phyloP scores from a whole-genome alignment of 2,329 filamentous ascomycete genomes.

The Aspergillus luchuensis region DNA sequence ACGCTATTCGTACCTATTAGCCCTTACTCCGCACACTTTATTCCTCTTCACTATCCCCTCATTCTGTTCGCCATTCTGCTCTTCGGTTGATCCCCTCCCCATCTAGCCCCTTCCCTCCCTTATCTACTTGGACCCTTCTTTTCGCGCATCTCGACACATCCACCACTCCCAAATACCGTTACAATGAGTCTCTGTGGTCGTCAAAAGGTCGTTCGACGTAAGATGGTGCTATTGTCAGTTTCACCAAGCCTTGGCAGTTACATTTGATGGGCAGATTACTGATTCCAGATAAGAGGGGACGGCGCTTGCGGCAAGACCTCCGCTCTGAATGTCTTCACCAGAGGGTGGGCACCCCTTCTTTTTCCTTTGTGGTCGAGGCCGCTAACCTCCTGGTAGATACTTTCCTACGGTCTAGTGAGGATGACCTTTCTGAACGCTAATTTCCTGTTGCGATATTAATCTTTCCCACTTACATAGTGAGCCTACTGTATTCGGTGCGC shows the following conservation, averaged over 20 bases:
- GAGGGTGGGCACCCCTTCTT: constrained; percentile 62
- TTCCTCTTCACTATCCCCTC: not conserved
- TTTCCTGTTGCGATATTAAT: constrained; percentile 24
- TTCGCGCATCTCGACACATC: constrained; percentile 11
- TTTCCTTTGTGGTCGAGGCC: constrained; percentile 6
- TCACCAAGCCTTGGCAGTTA: not conserved
- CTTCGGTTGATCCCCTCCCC: constrained; percentile 3
- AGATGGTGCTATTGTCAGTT: constrained; percentile 83
- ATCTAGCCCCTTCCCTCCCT: constrained; percentile 27
- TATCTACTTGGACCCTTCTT: constrained; percentile 10
- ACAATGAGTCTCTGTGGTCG: constrained; percentile 66
- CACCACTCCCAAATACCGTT: constrained; percentile 13
- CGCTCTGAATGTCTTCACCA: constrained; percentile 94
- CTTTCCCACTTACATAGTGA: constrained; percentile 56
- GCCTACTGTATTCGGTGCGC: constrained; percentile 81
- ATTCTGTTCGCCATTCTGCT: not conserved
- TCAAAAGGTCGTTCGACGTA: constrained; percentile 86
- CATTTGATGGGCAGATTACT: constrained; percentile 18
- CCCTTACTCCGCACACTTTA: constrained; percentile 1
- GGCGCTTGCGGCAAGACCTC: constrained; percentile 98
- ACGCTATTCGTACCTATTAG: not conserved
- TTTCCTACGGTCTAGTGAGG: constrained; percentile 92
- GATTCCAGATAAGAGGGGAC: constrained; percentile 67
- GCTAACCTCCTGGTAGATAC: constrained; percentile 60
- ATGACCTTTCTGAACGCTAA: not conserved